phyloP scores from a whole-genome alignment of 495 filamentous ascomycete genomes.

The Annulohypoxylon bovei region DNA sequence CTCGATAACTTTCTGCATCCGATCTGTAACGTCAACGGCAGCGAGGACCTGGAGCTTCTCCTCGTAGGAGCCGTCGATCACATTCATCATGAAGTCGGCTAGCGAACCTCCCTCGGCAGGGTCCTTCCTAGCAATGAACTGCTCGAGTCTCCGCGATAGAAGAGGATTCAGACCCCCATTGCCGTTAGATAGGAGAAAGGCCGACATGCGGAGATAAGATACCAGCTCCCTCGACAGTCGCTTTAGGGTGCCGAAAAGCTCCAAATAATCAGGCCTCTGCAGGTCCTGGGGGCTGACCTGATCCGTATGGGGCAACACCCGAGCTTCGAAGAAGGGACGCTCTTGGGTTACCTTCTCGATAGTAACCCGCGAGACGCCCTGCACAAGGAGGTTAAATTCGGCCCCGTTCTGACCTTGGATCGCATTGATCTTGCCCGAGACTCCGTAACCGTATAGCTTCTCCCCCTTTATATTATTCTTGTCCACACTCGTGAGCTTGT shows the following conservation, averaged over 20 bases:
- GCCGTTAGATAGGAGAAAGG: constrained; percentile 71
- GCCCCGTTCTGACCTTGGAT: constrained; percentile 82
- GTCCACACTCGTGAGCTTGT: constrained; percentile 61
- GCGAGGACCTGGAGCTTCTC: constrained; percentile 88
- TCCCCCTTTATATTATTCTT: constrained; percentile 68
- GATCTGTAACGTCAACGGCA: constrained; percentile 76
- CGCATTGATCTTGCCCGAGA: constrained; percentile 82
- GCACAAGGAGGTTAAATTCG: constrained; percentile 83
- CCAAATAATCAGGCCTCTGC: constrained; percentile 51
- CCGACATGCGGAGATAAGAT: constrained; percentile 78
- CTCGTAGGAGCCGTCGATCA: constrained; percentile 83
- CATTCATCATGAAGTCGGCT: constrained; percentile 96
- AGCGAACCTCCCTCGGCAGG: constrained; percentile 80
- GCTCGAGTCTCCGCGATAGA: constrained; percentile 83
- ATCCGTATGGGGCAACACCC: constrained; percentile 61
- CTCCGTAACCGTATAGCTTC: constrained; percentile 80
- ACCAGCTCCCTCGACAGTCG: constrained; percentile 84
- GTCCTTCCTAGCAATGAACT: constrained; percentile 83
- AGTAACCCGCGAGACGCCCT: constrained; percentile 81
- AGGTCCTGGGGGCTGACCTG: constrained; percentile 28
- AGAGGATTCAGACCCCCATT: constrained; percentile 77
- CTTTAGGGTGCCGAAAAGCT: constrained; percentile 82
- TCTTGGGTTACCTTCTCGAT: constrained; percentile 79
- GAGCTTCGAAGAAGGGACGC: constrained; percentile 85
- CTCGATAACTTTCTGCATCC: constrained; percentile 81